A percentile compares a stretch with the other conserved stretches of the same genome.
Conservation (phyloP, 1,284 basidiomycete genomes). For the Tylopilus sp. region DNA sequence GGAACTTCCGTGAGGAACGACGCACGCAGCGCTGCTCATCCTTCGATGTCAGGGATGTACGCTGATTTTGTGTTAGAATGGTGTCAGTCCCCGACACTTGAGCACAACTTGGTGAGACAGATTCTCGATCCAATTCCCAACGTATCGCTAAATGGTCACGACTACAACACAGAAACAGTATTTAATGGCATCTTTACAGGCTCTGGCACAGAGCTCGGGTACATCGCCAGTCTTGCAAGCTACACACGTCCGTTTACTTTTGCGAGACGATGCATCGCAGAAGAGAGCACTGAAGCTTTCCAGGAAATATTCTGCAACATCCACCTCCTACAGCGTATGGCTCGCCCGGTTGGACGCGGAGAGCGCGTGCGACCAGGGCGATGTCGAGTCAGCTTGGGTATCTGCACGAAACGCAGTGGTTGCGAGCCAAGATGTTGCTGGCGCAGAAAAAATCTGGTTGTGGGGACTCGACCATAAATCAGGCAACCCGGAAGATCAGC, state of each 20-base stretch:
- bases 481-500: constrained; percentile 22
- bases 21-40: constrained; percentile 16
- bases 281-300: constrained; percentile 41
- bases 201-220: constrained; percentile 37
- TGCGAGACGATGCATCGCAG: constrained; percentile 29
- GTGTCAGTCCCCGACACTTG: constrained; percentile 46
- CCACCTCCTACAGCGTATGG: constrained; percentile 45
- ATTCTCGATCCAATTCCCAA: neutral
- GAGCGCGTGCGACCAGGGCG: constrained; percentile 29
- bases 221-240: constrained; percentile 42
- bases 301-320: constrained; percentile 40
- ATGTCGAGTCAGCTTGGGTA: constrained; percentile 37
- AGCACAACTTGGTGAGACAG: constrained; percentile 50
- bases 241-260: constrained; percentile 47
- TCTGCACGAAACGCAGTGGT: constrained; percentile 40
- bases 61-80: constrained; percentile 55
- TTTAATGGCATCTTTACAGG: constrained; percentile 49
- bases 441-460: constrained; percentile 44
- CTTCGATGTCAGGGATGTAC: constrained; percentile 48
- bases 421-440: constrained; percentile 23
- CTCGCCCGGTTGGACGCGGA: constrained; percentile 50
- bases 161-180: constrained; percentile 43
- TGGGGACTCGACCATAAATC: constrained; percentile 43
- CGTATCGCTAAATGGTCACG: neutral
- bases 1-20: constrained; percentile 1